Percentiles rank a stretch among this genome's conserved stretches.
phyloP scores from a whole-genome alignment of 2,329 filamentous ascomycete species.

The Trichoderma simmonsii region DNA sequence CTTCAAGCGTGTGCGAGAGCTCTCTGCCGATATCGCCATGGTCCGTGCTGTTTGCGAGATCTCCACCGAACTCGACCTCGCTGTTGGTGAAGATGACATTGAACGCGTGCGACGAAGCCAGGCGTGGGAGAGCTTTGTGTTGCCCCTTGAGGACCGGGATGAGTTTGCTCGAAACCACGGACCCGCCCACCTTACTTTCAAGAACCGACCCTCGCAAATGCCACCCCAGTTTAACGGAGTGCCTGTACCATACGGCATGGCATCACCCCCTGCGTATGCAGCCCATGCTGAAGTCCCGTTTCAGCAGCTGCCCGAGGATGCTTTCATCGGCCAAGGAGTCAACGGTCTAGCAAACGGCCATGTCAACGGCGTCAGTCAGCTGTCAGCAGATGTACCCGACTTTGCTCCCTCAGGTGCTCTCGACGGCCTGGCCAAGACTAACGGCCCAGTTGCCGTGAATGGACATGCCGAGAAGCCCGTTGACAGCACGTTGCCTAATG shows the following conservation, averaged over 20 bases:
- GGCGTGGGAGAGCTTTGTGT: constrained; percentile 77
- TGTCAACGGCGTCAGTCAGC: constrained; percentile 26
- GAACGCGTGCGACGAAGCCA: constrained; percentile 74
- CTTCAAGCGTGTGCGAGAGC: constrained; percentile 69
- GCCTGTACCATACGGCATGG: constrained; percentile 31
- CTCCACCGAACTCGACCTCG: constrained; percentile 70
- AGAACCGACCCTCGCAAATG: constrained; percentile 33
- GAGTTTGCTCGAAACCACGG: constrained; percentile 72
- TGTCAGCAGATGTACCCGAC: constrained; percentile 40
- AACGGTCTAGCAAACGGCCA: constrained; percentile 30
- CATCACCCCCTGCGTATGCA: constrained; percentile 30
- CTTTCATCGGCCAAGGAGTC: constrained; percentile 37
- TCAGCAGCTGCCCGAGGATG: constrained; percentile 33
- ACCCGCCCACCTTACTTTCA: constrained; percentile 41
- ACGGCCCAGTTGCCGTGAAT: constrained; percentile 3
- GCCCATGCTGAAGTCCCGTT: constrained; percentile 29
- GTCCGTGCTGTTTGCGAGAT: constrained; percentile 73
- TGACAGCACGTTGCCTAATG: neutral
- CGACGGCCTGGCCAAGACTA: neutral
- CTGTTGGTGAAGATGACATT: constrained; percentile 69
- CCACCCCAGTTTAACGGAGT: constrained; percentile 33
- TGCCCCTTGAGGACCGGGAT: constrained; percentile 69
- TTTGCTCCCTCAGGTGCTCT: constrained; percentile 36
- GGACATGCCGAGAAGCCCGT: constrained; percentile 13
- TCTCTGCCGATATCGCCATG: constrained; percentile 61